Base-by-base conservation (phyloP, 768 basidiomycete species). In the Xerocomellus chrysenteron region DNA sequence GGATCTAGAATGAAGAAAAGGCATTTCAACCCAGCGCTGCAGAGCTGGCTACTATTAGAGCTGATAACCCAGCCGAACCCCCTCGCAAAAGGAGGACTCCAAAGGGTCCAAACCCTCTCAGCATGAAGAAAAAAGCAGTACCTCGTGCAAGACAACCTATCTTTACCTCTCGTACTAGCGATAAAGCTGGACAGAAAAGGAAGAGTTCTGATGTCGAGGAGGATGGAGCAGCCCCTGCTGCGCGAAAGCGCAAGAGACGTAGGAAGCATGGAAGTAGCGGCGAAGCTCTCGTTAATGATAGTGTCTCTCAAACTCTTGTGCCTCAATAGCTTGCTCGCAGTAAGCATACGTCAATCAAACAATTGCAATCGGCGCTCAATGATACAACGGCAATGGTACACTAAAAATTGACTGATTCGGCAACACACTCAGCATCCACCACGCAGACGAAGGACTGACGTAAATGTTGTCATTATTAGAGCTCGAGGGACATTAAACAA, bases 21-120 rank as follows among this genome's bases (percentile, higher is more conserved):
- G 75, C 83, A 10, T 76, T 86, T 26, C 80, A 78, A 42, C 80
- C 85, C 0, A 75, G 77, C 0, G 68, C 71, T 17, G 71, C 80
- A 17, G 87, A 90, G 58, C 63, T 72, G 42, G 72, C 77, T 9
- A 67, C 79, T 8, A 69, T 84, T 13, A 68, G 75, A 17, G 57
- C 74, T 3, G 72, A 73, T 14, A 62, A 37, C 21, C 64, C 36
- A 51, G 69, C 28, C 55, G 73, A 72, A n/a, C 74, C 68, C 13
- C 78, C 76, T 59, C 89, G 83, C 68, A 84, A 77, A 66, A 75
- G 73, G 61, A 90, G 82, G 64, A 86, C 84, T 0, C 87, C 88
- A 0, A 95, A 92, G 67, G 92, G 83, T 0, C 94, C 95, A 2
- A 98, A 98, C 74, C 93, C 96, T 9, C 80, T 98, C 4, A 94